Evolutionary conservation across 2,329 filamentous ascomycete genomes (phyloP).

Genomic region (Leptographium galeiforme): DNA sequence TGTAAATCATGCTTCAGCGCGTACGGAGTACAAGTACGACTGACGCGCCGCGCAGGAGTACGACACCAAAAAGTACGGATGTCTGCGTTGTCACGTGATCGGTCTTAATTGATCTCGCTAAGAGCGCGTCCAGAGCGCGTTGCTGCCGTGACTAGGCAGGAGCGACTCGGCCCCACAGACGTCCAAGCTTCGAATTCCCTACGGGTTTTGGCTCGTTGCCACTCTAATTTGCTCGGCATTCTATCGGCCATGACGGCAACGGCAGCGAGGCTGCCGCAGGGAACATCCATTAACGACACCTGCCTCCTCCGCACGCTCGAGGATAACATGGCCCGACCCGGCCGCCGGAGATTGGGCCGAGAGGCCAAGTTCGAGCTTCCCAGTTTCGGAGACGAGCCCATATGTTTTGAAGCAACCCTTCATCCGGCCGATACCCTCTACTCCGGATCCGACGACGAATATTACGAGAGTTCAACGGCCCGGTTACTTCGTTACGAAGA

Average conservation of each 20-base stretch:
- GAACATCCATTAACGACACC: background rate
- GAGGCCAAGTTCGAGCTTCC: constrained; percentile 3
- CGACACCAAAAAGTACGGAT: too few species aligned
- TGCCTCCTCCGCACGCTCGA: too few species aligned
- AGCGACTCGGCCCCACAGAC: constrained; percentile 5
- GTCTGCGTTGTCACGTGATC: constrained; percentile 7
- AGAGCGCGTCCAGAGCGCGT: constrained; percentile 11
- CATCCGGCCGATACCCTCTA: constrained; percentile 34
- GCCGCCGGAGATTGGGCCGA: background rate
- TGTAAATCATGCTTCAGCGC: too few species aligned
- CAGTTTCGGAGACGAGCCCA: background rate
- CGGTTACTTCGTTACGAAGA: constrained; percentile 43
- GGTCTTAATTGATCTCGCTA: constrained; percentile 9
- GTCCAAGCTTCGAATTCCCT: constrained; percentile 1
- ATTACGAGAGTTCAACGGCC: constrained; percentile 31
- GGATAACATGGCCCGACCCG: background rate
- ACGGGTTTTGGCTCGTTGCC: background rate
- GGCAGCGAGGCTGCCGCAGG: background rate
- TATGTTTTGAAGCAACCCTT: constrained; percentile 22
- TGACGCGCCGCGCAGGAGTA: too few species aligned
- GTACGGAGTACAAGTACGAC: too few species aligned
- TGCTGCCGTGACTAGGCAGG: constrained; percentile 8
- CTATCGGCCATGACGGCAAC: background rate
- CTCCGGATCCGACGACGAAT: constrained; percentile 43
- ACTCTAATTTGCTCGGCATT: background rate